Evolutionary conservation across 805 yeast genomes (phyloP), one percentile per base, ranked within the genome.

Genomic region (Kluyveromyces siamensis): DNA sequence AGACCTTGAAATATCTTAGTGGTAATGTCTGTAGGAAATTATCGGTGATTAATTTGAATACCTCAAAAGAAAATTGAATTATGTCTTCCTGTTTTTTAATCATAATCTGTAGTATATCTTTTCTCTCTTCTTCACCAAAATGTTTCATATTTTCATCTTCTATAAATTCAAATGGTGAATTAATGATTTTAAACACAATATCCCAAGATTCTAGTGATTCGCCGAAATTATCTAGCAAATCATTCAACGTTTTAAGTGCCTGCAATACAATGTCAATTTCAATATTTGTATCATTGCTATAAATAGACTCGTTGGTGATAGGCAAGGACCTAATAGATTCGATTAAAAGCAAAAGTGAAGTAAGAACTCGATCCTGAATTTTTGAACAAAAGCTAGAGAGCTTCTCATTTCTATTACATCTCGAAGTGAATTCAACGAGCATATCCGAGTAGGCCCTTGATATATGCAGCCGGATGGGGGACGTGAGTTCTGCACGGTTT

Each of bases 1-100:
- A 74, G 2, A 74, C 71, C 50, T 75, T 76, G 37, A 87, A 71
- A 48, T 83, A 83, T n/a, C 71, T 68, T 35, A 74, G 65, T 0
- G 97, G 96, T 10, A 93, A 69, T 2, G 81, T 71, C 38, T 79
- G 81, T 44, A 93, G 65, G 58, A 91, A 88, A 60, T 91, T 97
- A 59, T 88, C 95, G 51, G 95, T 73, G 18, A 91, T 80, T 47
- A 90, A 73, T 60, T 87, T 90, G 53, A 91, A 72, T 0, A 93
- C 84, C 48, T 83, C 90, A 67, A 88, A 93, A 0, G 96, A 80
- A 0, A 76, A 53, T 78, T 80, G 52, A 79, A 70, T 37, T 61
- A 87, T 72, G 5, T 73, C 72, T 19, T 68, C 66, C 25, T 76
- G 67, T 50, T 79, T 80, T 16, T 77, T 81, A 17, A 60, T 61